Evolutionary conservation across 2,329 filamentous ascomycete species (phyloP), one percentile per base, ranked within the genome.

Genomic region (Elsinoe perseae): DNA sequence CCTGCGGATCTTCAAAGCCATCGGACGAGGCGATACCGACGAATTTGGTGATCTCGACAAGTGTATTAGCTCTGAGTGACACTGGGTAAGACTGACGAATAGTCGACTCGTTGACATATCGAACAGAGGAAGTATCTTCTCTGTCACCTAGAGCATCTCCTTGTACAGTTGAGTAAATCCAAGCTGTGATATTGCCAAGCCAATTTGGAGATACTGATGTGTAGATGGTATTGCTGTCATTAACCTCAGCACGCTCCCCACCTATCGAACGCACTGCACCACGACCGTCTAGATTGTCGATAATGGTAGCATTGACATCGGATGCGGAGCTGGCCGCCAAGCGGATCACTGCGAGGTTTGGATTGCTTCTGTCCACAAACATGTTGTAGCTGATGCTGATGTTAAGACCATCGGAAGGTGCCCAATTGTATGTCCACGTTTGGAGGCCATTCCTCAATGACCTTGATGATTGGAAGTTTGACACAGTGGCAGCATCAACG

Each of bases 21-120:
- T 89, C 86, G 0, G 78, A 79, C 1, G 85, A 86, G 3, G 86
- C 85, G 50, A 76, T 78, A 25, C 86, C 86, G 14, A 89, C 76
- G 61, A 78, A 88, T 64, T 89, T 89, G 46, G 76, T 79, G 44
- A 88, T 69, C 1, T 74, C 79, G 2, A 80, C 73, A 0, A 76
- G 75, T 60, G 79, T 64, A 1, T 80, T 79, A 2, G 77, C 76
- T 27, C 70, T 70, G 5, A 87, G 71, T 1, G 68, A 71, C 25
- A 85, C 73, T 8, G 73, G 67, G 42, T 81, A 76, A 6, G 79
- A 75, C 61, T 87, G 83, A 1, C 81, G 83, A 60, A 87, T 81
- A 0, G 83, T 84, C 0, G 84, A 85, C 9, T 74, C 72, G 60
- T 87, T 85, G 2, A 65, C 66, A 18, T 78, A 75, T 14, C 85